phyloP scores from a whole-genome alignment of 768 basidiomycete species.

The Galerina marginata region DNA sequence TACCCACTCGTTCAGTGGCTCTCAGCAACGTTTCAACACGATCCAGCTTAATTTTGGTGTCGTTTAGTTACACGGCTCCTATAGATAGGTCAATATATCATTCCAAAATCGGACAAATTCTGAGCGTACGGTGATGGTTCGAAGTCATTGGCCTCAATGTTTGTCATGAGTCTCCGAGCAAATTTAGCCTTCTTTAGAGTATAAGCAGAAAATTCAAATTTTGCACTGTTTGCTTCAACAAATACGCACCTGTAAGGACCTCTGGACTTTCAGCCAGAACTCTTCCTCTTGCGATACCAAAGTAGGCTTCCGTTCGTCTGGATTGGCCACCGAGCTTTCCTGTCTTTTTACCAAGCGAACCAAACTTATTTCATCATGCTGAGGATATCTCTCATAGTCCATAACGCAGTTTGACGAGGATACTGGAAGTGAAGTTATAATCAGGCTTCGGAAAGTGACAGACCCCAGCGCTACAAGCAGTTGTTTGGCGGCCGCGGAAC shows the following conservation, averaged over 20 bases:
- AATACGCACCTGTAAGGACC: constrained; percentile 54
- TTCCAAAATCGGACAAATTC: neutral
- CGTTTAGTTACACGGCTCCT: constrained; percentile 53
- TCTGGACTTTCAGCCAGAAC: constrained; percentile 62
- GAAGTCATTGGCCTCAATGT: constrained; percentile 56
- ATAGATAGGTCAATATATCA: constrained; percentile 1
- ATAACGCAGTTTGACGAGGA: no score
- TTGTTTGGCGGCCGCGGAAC: no score
- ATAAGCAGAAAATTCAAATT: neutral
- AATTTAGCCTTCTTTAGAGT: constrained; percentile 45
- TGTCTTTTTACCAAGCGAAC: constrained; percentile 62
- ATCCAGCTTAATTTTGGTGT: constrained; percentile 56
- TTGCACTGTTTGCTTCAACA: neutral
- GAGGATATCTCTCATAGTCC: neutral
- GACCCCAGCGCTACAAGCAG: no score
- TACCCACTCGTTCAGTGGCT: constrained; percentile 58
- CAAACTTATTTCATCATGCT: constrained; percentile 74
- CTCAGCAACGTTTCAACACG: constrained; percentile 57
- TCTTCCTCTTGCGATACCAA: constrained; percentile 22
- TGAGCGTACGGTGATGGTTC: constrained; percentile 48
- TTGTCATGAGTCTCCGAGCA: constrained; percentile 60
- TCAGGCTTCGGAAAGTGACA: no score
- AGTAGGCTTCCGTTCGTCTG: constrained; percentile 40
- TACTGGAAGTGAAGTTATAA: no score
- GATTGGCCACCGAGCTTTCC: constrained; percentile 55